Percentiles rank a stretch among this genome's conserved stretches.
Evolutionary conservation across 768 basidiomycete species (phyloP).

Genomic region (Trametes gibbosa): DNA sequence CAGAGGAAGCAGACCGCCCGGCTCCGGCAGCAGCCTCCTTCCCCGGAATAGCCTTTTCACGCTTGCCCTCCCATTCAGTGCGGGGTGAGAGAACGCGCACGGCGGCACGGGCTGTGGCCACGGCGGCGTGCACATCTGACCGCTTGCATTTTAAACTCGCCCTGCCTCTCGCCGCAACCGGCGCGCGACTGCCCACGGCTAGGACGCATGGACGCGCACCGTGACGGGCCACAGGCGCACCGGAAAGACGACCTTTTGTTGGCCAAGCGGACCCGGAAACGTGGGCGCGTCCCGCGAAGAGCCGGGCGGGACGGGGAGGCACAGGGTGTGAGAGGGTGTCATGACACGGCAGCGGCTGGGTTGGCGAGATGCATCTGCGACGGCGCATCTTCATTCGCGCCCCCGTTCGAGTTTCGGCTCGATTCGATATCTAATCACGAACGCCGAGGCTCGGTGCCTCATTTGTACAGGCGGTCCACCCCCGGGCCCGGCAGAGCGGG

Average conservation of each 20-base stretch:
- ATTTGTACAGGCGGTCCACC: slow-evolving; percentile 15
- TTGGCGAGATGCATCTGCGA: slow-evolving; percentile 11
- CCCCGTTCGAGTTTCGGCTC: slow-evolving; percentile 4
- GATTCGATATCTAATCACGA: slow-evolving; percentile 19
- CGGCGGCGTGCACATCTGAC: slow-evolving; percentile 11
- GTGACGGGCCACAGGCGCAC: background rate
- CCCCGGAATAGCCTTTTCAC: slow-evolving; percentile 20
- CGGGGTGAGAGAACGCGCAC: slow-evolving; percentile 8
- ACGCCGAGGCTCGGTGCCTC: slow-evolving; percentile 28
- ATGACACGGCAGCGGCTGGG: background rate
- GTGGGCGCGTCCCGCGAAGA: slow-evolving; percentile 24
- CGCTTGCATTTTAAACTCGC: background rate
- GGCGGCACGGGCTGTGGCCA: background rate
- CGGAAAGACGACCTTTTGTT: slow-evolving; percentile 14
- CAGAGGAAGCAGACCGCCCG: background rate
- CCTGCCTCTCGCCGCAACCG: slow-evolving; percentile 6
- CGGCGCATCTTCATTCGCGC: slow-evolving; percentile 17
- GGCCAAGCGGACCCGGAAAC: slow-evolving; percentile 9
- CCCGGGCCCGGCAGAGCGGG: slow-evolving; percentile 14
- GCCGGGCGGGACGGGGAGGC: slow-evolving; percentile 13
- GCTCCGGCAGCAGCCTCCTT: background rate
- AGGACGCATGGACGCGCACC: background rate
- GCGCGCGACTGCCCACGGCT: slow-evolving; percentile 10
- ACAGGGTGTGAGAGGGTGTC: background rate
- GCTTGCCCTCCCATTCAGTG: slow-evolving; percentile 1